Evolutionary conservation across 805 yeast genomes (phyloP), one percentile per base, ranked within the genome.

Genomic region (Suhomyces prunicola): DNA sequence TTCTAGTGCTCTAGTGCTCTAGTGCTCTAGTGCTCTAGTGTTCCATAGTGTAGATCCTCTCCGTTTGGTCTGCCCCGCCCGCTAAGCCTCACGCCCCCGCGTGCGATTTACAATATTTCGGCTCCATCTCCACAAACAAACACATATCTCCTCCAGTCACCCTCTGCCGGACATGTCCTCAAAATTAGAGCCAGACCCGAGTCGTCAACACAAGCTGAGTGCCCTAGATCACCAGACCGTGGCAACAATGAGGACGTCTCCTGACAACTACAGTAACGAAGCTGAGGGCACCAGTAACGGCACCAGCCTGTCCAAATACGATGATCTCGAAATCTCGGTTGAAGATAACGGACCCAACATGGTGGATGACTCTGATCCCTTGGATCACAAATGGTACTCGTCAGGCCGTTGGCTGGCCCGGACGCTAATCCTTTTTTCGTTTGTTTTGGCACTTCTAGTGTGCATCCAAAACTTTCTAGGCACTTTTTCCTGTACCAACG

Each of bases 401-500:
- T 17, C 42, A 5, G 22, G 24, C 42, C 42, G 42, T 24, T 39
- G 42, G 42, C 42, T 39, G 42, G 24, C 42, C 19, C 42, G 24
- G 9, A 17, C 42, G 15, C 23, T 39, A 17, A 19, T 39, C 24
- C 24, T 39, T 6, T 17, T 39, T 10, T 39, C 42, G 13, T 39
- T 58, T 29, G 19, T 61, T 1, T 15, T 62, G 13, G 50, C 62
- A 26, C n/a, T 58, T n/a, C 39, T 57, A 5, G 48, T 61, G 7
- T 62, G 69, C 5, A 46, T 66, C 5, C 48, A 59, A 13, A 54
- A 59, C 10, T 49, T 62, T 6, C 29, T 65, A 6, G 56, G 57
- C 8, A 57, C 60, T 36, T 54, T 62, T 41, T 58, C 80, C 0
- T 79, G 82, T 54, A 56, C 67, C 35, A 59, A 24, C 31, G 49